Percentiles rank a stretch among this genome's conserved stretches.
Conservation (phyloP, 805 yeast genomes). For the Saccharomyces kudriavzevii region DNA sequence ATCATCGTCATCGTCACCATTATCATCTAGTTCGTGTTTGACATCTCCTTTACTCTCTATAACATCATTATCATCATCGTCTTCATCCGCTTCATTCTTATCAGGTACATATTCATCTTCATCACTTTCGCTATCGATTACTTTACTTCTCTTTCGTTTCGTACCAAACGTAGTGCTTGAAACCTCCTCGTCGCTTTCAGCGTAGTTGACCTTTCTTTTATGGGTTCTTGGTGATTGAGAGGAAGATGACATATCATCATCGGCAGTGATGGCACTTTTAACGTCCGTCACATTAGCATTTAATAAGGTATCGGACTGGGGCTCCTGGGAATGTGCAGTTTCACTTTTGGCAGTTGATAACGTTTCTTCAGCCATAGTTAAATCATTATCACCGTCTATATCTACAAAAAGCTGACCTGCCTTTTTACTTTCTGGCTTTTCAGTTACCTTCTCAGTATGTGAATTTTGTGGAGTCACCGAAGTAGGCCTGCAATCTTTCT, state of each 20-base stretch:
- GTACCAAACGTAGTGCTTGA: constrained; percentile 16
- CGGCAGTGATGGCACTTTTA: background rate
- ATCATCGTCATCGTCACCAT: constrained; percentile 35
- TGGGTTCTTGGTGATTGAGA: constrained; percentile 9
- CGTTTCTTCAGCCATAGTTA: background rate
- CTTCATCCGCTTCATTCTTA: constrained; percentile 11
- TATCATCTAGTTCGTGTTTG: constrained; percentile 18
- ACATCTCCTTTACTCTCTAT: constrained; percentile 17
- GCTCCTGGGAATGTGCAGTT: background rate
- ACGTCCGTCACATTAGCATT: background rate
- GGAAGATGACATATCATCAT: background rate
- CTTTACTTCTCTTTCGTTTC: constrained; percentile 14
- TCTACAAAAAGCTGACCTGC: constrained; percentile 10
- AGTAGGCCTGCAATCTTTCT: background rate
- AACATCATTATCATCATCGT: constrained; percentile 25
- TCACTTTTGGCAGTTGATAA: background rate
- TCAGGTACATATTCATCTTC: constrained; percentile 30
- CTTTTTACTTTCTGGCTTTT: background rate
- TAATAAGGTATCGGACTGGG: background rate
- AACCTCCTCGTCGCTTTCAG: constrained; percentile 36
- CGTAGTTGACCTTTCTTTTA: constrained; percentile 28
- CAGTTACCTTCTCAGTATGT: background rate
- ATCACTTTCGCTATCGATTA: constrained; percentile 28
- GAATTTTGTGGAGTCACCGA: background rate
- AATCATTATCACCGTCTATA: constrained; percentile 8